Percentiles rank a stretch among this genome's conserved stretches.
phyloP scores from a whole-genome alignment of 139 green algal genomes.

The Diplosphaera chodatii region DNA sequence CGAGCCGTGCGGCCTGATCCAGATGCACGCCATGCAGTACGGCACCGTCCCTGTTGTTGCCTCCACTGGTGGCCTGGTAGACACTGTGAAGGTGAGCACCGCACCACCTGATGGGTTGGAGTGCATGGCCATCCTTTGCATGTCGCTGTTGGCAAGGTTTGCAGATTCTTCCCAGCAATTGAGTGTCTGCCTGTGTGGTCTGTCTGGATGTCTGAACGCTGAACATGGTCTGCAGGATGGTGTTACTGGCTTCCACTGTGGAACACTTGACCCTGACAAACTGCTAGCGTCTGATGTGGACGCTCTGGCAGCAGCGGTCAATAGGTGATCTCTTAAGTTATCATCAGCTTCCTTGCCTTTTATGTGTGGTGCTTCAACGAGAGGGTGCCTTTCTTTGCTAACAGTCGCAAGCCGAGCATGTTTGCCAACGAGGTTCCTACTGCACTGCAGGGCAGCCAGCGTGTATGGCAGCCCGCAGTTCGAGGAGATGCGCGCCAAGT shows the following conservation, averaged over 20 bases:
- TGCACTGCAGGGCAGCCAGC: conserved; percentile 27
- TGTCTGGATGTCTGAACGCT: too few relatives aligned
- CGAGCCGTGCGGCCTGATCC: conserved; percentile 96
- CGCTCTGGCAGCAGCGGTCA: conserved; percentile 64
- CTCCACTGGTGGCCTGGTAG: conserved; percentile 91
- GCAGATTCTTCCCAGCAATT: too few relatives aligned
- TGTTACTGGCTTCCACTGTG: conserved; percentile 98
- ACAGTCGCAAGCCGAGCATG: too few relatives aligned
- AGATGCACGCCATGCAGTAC: conserved; percentile 92
- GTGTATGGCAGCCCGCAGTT: conserved; percentile 73
- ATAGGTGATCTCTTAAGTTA: conserved; percentile 24
- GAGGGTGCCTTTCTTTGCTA: too few relatives aligned
- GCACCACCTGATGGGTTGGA: too few relatives aligned
- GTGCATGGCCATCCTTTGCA: too few relatives aligned
- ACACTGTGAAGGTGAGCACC: conserved; percentile 81
- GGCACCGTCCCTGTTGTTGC: conserved; percentile 91
- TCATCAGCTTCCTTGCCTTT: background rate
- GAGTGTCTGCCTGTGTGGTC: too few relatives aligned
- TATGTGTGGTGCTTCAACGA: too few relatives aligned
- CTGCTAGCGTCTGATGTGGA: conserved; percentile 70
- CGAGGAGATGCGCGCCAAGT: conserved; percentile 75
- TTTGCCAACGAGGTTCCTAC: background rate
- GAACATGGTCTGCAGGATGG: conserved; percentile 52
- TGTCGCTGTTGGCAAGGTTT: too few relatives aligned
- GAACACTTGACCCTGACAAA: conserved; percentile 70